These are phyloP conservation scores for Apiospora pterosperma DNA, from an alignment of 2,329 filamentous ascomycete species.

Conservation along the genomic window DNA sequence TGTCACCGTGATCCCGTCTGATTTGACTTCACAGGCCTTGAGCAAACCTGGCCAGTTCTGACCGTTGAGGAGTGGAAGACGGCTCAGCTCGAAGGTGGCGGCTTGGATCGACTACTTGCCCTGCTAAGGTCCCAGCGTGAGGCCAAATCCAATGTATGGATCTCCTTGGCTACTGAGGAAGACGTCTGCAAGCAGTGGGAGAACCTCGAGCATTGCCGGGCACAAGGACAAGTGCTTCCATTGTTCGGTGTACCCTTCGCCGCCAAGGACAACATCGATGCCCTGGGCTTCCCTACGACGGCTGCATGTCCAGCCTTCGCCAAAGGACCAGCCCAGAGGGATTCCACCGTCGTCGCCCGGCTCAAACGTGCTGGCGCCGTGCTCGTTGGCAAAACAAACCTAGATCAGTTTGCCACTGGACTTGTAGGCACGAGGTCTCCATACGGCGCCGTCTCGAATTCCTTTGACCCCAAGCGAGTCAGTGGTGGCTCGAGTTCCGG, in stretches of 20 bases:
- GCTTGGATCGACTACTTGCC: constrained; percentile 23
- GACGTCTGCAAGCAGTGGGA: constrained; percentile 22
- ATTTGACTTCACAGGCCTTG: not conserved
- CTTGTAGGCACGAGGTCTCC: constrained; percentile 59
- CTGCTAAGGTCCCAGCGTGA: constrained; percentile 20
- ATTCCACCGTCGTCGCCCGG: constrained; percentile 45
- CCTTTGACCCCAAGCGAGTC: constrained; percentile 37
- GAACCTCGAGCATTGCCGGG: constrained; percentile 41
- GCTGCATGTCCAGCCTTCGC: constrained; percentile 47
- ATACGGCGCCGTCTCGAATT: constrained; percentile 52
- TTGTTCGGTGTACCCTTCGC: constrained; percentile 56
- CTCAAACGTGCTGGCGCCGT: constrained; percentile 52
- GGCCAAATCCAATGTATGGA: constrained; percentile 26
- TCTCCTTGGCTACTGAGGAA: constrained; percentile 24
- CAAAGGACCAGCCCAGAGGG: constrained; percentile 39
- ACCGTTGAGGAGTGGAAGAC: constrained; percentile 19
- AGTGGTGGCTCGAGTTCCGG: constrained; percentile 57
- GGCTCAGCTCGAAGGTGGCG: constrained; percentile 20
- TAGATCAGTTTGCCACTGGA: constrained; percentile 63
- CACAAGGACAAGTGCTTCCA: constrained; percentile 41
- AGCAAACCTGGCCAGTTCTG: not conserved
- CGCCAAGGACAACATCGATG: constrained; percentile 55
- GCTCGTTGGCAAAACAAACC: constrained; percentile 55
- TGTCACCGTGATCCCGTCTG: too few relatives aligned
- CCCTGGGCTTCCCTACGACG: constrained; percentile 47